Evolutionary conservation across 2,329 filamentous ascomycete genomes (phyloP), one percentile per base, ranked within the genome.

Genomic region (Hymenoscyphus linearis): DNA sequence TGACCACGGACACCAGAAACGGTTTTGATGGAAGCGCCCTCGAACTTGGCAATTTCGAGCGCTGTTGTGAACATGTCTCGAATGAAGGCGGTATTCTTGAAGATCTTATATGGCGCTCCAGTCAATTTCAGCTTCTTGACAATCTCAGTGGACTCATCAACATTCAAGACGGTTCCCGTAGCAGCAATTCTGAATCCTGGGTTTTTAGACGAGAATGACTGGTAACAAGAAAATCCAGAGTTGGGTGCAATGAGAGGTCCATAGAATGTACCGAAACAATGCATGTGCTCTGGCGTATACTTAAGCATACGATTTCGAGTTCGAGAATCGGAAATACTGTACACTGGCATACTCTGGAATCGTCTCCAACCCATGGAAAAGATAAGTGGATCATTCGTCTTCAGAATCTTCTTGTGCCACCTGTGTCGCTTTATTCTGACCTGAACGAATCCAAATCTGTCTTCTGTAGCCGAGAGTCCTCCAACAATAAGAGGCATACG

Each of bases 101-200:
- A 98, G 76, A 98, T 96, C 79, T 98, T 98, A 83, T 95, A 96
- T 1, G 95, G 93, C 55, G 85, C 82, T 63, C 95, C 95, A 0
- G 92, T 97, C 55, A 99, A 84, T 76, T 99, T 99, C 72, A 99
- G 87, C 81, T 99, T 99, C 84, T 99, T 99, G 75, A 99, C 95
- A 67, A 99, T 98, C 74, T 99, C 95, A 2, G 91, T 93, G 47
- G 89, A 91, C 77, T 98, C 93, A 73, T 99, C 95, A 22, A 99
- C 95, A 71, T 88, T 93, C 66, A 98, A 80, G 4, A 99, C 91
- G 1, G 95, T 95, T 64, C 95, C 95, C 0, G 93, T 97, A 2
- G 95, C 96, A 10, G 95, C 91, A 67, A 99, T 91, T 54, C 95
- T 86, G 82, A 99, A 98, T 22, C 93, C 93, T 0, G 93, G 89